These are phyloP conservation scores for Mycosphaerelloides madeirae DNA, from an alignment of 2,329 filamentous ascomycete genomes.

Conservation along the genomic window DNA sequence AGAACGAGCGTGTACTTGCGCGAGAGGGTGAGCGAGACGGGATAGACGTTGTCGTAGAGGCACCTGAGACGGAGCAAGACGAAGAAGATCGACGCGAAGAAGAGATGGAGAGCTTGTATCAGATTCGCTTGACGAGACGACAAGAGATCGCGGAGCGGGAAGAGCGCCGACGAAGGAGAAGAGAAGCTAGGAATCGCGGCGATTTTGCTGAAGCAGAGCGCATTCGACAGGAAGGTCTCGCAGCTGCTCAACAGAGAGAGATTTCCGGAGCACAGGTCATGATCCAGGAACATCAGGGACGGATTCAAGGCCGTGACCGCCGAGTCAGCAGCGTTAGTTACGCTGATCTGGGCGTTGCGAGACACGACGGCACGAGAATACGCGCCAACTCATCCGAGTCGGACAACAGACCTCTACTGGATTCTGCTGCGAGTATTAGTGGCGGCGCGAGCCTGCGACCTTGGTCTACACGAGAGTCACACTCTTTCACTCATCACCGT, in stretches of 20 bases:
- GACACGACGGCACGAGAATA: constrained; percentile 71
- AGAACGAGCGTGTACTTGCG: constrained; percentile 76
- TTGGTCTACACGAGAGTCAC: constrained; percentile 23
- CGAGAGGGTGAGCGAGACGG: constrained; percentile 87
- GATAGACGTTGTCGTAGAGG: constrained; percentile 84
- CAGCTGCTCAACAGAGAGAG: constrained; percentile 44
- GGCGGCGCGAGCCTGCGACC: constrained; percentile 26
- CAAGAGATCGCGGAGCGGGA: constrained; percentile 73
- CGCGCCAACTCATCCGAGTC: constrained; percentile 69
- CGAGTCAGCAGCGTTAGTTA: constrained; percentile 73
- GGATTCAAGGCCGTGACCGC: constrained; percentile 48
- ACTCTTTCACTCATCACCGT: constrained; percentile 36
- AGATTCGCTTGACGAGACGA: constrained; percentile 75
- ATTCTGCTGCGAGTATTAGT: constrained; percentile 63
- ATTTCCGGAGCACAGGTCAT: constrained; percentile 39
- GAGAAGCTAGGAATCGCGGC: constrained; percentile 67
- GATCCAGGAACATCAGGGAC: constrained; percentile 56
- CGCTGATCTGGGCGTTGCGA: constrained; percentile 67
- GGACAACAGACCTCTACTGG: constrained; percentile 66
- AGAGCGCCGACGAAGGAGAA: constrained; percentile 62
- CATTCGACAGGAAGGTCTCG: constrained; percentile 53
- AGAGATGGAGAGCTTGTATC: constrained; percentile 90
- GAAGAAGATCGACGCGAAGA: constrained; percentile 74
- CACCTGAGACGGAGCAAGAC: constrained; percentile 73
- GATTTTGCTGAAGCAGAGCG: constrained; percentile 66